A percentile compares a stretch with the other conserved stretches of the same genome.
These are phyloP conservation scores for Herpetomonas muscarum DNA, from an alignment of 208 protist genomes.

Conservation along the genomic window DNA sequence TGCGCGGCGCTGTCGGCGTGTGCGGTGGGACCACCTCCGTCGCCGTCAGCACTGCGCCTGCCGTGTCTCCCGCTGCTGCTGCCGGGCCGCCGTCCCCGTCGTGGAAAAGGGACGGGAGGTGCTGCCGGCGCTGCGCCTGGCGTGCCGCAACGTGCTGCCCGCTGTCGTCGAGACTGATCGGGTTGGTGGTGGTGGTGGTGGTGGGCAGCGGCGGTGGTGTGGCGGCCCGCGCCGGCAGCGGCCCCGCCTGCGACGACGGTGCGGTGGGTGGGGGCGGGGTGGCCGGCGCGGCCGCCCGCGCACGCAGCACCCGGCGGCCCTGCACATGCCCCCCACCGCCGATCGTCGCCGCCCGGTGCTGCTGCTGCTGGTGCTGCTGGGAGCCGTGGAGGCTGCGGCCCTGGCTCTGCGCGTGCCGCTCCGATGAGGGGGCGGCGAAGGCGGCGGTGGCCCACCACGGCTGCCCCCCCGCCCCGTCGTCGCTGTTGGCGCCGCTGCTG, in stretches of 20 bases:
- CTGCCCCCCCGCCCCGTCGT: neutral
- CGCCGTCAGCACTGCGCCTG: neutral
- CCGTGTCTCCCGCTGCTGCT: neutral
- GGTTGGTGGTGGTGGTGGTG: neutral
- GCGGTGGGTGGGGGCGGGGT: neutral
- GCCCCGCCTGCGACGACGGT: no score
- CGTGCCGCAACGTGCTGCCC: neutral
- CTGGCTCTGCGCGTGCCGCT: no score
- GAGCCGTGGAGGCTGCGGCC: no score
- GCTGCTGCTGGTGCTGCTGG: no score
- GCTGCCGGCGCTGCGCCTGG: neutral
- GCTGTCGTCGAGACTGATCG: neutral
- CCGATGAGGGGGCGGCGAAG: neutral
- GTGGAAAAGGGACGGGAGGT: neutral
- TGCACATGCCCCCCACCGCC: no score
- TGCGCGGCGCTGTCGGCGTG: neutral
- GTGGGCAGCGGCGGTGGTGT: no score
- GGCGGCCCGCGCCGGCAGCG: no score
- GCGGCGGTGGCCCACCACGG: constrained; percentile 2
- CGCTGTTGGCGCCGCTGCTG: no score
- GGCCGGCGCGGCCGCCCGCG: neutral
- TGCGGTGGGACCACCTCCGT: no score
- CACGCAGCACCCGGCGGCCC: no score
- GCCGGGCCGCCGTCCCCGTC: neutral
- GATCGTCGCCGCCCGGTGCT: no score